Base-by-base conservation (phyloP, 352 stramenopile genomes). In the Phytopythium helicoides region DNA sequence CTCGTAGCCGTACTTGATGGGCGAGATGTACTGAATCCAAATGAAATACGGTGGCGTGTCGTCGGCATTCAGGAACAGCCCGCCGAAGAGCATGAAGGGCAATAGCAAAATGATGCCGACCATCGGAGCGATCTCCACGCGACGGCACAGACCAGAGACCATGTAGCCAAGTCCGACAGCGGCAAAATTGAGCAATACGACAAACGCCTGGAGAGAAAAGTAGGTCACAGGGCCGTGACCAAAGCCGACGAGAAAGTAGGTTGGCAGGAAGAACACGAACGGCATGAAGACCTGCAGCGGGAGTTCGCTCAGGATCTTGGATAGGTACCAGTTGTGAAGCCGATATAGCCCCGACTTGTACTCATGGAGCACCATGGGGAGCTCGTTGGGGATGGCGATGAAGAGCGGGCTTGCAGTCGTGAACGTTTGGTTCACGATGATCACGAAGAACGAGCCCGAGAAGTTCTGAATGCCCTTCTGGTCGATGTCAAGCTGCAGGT, bases 1-100 rank as follows among this genome's bases (percentile, higher is more conserved):
- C 22, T 78, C 69, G 44, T 64, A 83, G 37, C 66, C 63, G 47
- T 74, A 85, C 55, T 82, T 81, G 53, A 87, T 73, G 1, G 72
- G 73, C n/a, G n/a, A n/a, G n/a, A n/a, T n/a, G n/a, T n/a, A n/a
- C n/a, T n/a, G n/a, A n/a, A n/a, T n/a, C n/a, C 76, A 87, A 16
- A 73, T 25, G 42, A 84, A 82, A 60, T 82, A 87, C 1, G 51
- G 45, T 0, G 71, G 64, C 0, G 62, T 68, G 11, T 60, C 60
- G 23, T 64, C 50, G 0, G 56, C 28, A 34, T 86, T 86, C 16
- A 87, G 10, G 44, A 86, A 70, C 18, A 81, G 53, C 0, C 71
- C 73, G 2, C 73, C 68, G 35, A 82, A 82, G 7, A 87, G 48
- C 49, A 82, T 40, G 47, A 79, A 77, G 0, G 66, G 71, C 14